phyloP scores from a whole-genome alignment of 345 rosid genomes.

The Eucalyptus regnans region DNA sequence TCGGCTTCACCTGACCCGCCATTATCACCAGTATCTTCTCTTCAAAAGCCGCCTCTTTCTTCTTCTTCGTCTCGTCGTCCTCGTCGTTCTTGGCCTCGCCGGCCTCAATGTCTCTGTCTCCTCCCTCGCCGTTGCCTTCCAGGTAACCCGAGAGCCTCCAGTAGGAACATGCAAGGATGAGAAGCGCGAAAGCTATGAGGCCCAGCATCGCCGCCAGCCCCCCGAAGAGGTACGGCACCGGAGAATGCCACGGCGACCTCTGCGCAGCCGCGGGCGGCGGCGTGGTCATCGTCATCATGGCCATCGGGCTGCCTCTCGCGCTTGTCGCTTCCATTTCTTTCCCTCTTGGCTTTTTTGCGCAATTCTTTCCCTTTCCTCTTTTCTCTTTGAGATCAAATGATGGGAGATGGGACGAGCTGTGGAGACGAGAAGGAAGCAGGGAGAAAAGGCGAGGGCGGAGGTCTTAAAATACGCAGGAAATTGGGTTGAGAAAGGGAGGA shows the following conservation, averaged over 20 bases:
- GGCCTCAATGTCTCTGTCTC: slow-evolving; percentile 57
- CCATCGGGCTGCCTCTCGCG: slow-evolving; percentile 20
- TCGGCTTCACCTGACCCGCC: slow-evolving; percentile 86
- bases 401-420: not conserved
- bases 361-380: not conserved
- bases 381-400: not conserved
- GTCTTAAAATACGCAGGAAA: not conserved
- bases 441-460: not conserved
- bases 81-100: slow-evolving; percentile 26
- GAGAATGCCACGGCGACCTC: slow-evolving; percentile 96
- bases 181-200: slow-evolving; percentile 82
- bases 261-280: not conserved
- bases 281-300: slow-evolving; percentile 1
- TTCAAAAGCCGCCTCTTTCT: slow-evolving; percentile 17
- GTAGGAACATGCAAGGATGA: slow-evolving; percentile 90
- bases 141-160: slow-evolving; percentile 88
- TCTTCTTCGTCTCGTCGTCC: slow-evolving; percentile 3
- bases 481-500: not conserved
- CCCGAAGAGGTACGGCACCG: slow-evolving; percentile 89
- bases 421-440: not conserved
- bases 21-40: slow-evolving; percentile 83
- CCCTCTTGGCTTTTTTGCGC: not conserved
- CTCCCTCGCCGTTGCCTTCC: slow-evolving; percentile 9
- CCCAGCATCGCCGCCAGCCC: slow-evolving; percentile 97
- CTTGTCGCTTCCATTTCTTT: slow-evolving; percentile 11